phyloP scores from a whole-genome alignment of 1,139 yeast genomes.

The Schizosaccharomyces versatilis region DNA sequence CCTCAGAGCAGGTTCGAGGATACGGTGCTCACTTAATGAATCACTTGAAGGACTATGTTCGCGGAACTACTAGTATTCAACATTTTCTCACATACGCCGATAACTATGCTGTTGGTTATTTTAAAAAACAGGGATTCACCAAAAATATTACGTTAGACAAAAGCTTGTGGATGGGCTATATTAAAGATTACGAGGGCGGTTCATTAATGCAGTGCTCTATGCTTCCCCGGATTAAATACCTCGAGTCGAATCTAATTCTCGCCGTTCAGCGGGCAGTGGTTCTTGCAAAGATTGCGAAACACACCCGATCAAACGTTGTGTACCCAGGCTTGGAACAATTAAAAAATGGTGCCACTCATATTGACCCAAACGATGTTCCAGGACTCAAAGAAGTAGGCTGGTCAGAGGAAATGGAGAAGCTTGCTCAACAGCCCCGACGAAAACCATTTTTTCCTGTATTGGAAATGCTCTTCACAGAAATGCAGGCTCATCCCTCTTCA shows the following conservation, averaged over 20 bases:
- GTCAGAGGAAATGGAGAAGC: slow-evolving; percentile 94
- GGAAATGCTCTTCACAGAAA: slow-evolving; percentile 67
- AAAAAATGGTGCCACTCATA: slow-evolving; percentile 18
- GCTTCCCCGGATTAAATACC: slow-evolving; percentile 69
- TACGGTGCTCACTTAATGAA: slow-evolving; percentile 98
- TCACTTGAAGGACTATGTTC: slow-evolving; percentile 83
- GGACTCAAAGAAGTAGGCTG: slow-evolving; percentile 63
- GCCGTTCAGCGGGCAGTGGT: slow-evolving; percentile 80
- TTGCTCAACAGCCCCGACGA: slow-evolving; percentile 84
- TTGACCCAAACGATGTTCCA: slow-evolving; percentile 28
- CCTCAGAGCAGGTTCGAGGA: slow-evolving; percentile 92
- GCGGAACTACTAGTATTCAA: slow-evolving; percentile 66
- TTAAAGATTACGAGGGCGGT: slow-evolving; percentile 96
- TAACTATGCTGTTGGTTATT: slow-evolving; percentile 94
- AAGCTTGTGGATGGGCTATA: slow-evolving; percentile 91
- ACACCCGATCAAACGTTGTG: slow-evolving; percentile 59
- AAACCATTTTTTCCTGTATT: slow-evolving; percentile 88
- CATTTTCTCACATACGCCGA: slow-evolving; percentile 92
- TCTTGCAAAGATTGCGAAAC: slow-evolving; percentile 55
- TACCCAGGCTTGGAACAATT: slow-evolving; percentile 65
- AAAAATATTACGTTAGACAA: slow-evolving; percentile 76
- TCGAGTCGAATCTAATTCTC: slow-evolving; percentile 70
- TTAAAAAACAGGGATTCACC: slow-evolving; percentile 93
- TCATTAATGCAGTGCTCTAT: slow-evolving; percentile 92
- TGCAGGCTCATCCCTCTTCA: slow-evolving; percentile 90